Conservation (phyloP, 371 early-diverging fungal species). For the Mortierella sp. region DNA sequence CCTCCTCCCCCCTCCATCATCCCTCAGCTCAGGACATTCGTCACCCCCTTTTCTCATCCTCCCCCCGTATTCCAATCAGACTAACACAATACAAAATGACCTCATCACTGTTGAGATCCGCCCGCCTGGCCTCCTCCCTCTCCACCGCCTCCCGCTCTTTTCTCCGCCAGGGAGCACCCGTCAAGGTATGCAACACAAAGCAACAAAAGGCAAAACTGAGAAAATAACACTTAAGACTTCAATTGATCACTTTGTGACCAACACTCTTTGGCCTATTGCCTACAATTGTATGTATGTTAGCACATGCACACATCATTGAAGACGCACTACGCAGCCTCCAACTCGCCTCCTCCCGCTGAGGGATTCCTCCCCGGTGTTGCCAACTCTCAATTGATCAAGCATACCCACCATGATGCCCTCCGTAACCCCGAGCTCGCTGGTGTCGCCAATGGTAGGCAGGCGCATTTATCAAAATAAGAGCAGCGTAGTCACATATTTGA, state of each 20-base stretch:
- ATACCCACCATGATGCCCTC: conserved; percentile 79
- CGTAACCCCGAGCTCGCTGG: conserved; percentile 82
- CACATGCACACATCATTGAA: conserved; percentile 50
- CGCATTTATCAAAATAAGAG: too few relatives aligned
- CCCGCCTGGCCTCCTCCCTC: conserved; percentile 29
- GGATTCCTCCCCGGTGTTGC: conserved; percentile 86
- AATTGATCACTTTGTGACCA: background rate
- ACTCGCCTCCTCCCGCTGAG: conserved; percentile 76
- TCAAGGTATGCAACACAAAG: background rate
- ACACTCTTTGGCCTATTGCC: too few relatives aligned
- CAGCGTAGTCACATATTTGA: too few relatives aligned
- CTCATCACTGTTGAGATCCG: conserved; percentile 13
- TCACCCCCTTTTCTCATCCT: conserved; percentile 1
- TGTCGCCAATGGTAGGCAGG: conserved; percentile 66
- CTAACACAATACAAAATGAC: background rate
- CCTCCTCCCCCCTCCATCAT: background rate
- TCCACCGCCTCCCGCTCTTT: conserved; percentile 7
- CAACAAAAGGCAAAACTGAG: background rate
- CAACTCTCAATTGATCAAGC: conserved; percentile 77
- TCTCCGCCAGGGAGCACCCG: background rate
- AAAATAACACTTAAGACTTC: background rate
- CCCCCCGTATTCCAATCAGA: background rate
- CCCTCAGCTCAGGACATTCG: too few relatives aligned
- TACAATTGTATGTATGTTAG: background rate
- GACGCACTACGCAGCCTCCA: conserved; percentile 36